Conservation (phyloP, 1,284 basidiomycete species). For the Entoloma clypeatum region DNA sequence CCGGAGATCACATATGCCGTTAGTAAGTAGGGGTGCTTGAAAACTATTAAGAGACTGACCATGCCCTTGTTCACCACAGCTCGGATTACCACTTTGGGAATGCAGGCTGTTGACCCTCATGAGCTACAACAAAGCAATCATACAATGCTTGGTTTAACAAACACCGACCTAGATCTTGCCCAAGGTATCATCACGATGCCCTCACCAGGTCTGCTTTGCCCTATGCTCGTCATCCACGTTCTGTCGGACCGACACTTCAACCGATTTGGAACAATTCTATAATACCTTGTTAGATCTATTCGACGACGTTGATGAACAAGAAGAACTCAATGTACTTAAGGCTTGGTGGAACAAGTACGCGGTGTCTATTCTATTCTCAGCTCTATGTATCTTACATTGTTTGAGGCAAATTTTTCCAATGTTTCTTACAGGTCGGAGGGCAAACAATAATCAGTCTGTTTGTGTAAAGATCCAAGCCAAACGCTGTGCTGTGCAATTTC, state of each 20-base stretch:
- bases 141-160: no score
- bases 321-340: slow-evolving; percentile 11
- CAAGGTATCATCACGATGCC: no score
- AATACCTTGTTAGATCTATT: slow-evolving; percentile 12
- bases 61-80: no score
- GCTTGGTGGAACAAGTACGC: slow-evolving; percentile 17
- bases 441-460: background rate
- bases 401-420: background rate
- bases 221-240: slow-evolving; percentile 12
- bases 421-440: background rate
- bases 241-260: slow-evolving; percentile 13
- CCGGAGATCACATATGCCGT: no score
- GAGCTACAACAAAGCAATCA: no score
- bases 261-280: slow-evolving; percentile 18
- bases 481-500: no score
- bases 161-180: no score
- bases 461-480: background rate
- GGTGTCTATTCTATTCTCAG: background rate
- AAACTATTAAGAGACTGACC: no score
- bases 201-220: slow-evolving; percentile 17
- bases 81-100: no score
- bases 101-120: no score
- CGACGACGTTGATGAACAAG: slow-evolving; percentile 11
- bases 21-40: no score
- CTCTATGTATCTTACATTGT: background rate